Conservation (phyloP, 305 asterid genomes). For the Fraxinus sp. region DNA sequence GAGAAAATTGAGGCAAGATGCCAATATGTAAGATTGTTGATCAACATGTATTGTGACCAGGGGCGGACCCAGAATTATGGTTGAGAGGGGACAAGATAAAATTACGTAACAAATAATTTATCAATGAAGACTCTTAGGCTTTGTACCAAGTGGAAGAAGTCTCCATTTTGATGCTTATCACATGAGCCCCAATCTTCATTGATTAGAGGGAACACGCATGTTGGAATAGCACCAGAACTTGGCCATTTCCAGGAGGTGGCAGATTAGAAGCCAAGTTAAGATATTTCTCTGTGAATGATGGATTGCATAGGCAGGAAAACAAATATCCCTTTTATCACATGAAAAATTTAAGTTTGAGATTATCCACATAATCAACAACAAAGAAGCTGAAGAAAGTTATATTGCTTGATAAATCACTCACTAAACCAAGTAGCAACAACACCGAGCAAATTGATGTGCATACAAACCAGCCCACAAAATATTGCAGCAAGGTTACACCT, state of each 20-base stretch:
- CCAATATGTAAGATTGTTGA: too few relatives aligned
- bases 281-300: slow-evolving; percentile 21
- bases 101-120: slow-evolving; percentile 43
- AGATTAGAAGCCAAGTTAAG: slow-evolving; percentile 38
- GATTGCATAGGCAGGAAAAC: slow-evolving; percentile 17
- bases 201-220: slow-evolving; percentile 50
- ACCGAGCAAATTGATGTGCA: not conserved
- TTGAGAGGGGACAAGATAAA: too few relatives aligned
- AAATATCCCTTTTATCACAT: too few relatives aligned
- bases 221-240: slow-evolving; percentile 45
- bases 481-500: too few relatives aligned
- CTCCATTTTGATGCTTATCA: slow-evolving; percentile 88
- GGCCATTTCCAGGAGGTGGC: slow-evolving; percentile 39
- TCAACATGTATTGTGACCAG: too few relatives aligned
- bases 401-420: not conserved
- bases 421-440: not conserved
- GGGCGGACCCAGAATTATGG: too few relatives aligned
- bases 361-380: not conserved
- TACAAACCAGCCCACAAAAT: not conserved
- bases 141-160: slow-evolving; percentile 81
- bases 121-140: slow-evolving; percentile 75
- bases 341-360: too few relatives aligned
- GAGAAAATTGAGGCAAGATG: not conserved
- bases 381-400: not conserved
- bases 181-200: slow-evolving; percentile 86